These are phyloP conservation scores for Xerocomellus chrysenteron DNA, from an alignment of 768 basidiomycete genomes.

Conservation along the genomic window DNA sequence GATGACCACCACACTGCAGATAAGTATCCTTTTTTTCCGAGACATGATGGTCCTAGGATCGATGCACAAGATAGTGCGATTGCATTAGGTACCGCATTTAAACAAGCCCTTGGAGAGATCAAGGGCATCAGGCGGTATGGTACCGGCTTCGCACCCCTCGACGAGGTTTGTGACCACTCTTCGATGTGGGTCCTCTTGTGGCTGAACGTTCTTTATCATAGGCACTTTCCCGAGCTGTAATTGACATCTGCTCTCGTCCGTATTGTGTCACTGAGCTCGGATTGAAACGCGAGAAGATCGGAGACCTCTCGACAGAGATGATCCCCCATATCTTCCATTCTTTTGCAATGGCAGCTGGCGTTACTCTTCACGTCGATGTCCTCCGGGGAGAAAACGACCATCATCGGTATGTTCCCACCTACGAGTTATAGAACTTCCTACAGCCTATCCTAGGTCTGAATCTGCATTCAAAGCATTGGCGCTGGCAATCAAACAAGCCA, in stretches of 20 bases:
- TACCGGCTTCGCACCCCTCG: constrained; percentile 93
- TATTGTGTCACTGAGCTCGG: constrained; percentile 93
- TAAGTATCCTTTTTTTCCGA: constrained; percentile 48
- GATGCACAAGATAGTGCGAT: constrained; percentile 82
- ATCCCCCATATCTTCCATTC: constrained; percentile 97
- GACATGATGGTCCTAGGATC: constrained; percentile 13
- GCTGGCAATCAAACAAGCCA: constrained; percentile 92
- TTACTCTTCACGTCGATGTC: constrained; percentile 92
- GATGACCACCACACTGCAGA: constrained; percentile 99
- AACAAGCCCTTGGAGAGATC: constrained; percentile 91
- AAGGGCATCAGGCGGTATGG: constrained; percentile 94
- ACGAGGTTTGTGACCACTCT: constrained; percentile 64
- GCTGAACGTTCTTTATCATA: constrained; percentile 32
- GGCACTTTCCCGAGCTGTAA: constrained; percentile 94
- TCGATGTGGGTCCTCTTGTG: not conserved
- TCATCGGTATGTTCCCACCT: constrained; percentile 65
- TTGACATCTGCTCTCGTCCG: constrained; percentile 97
- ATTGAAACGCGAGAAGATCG: constrained; percentile 85
- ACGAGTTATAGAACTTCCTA: not conserved
- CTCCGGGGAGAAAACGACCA: constrained; percentile 96
- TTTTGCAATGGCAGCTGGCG: constrained; percentile 94
- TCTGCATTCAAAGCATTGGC: constrained; percentile 98
- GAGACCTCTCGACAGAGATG: constrained; percentile 97
- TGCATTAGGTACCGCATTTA: constrained; percentile 87
- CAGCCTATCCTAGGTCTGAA: constrained; percentile 65